These are phyloP conservation scores for Forsythia suspensa DNA, from an alignment of 257 asterid genomes.

Conservation along the genomic window DNA sequence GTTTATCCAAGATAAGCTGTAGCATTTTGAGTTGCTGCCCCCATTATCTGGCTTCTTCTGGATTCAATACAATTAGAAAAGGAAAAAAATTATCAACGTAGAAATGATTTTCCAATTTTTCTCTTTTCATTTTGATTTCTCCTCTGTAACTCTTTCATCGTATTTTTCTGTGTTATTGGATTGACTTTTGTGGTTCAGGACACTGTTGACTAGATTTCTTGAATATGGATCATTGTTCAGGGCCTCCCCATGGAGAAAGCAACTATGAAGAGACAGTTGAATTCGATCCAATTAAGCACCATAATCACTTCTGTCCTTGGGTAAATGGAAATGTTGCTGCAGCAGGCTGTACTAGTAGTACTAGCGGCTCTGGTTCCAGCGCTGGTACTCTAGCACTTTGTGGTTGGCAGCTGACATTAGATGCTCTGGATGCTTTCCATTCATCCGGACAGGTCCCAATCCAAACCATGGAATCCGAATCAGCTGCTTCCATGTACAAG, in stretches of 20 bases:
- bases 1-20: not conserved
- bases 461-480: constrained; percentile 93
- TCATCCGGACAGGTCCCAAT: constrained; percentile 78
- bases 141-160: not conserved
- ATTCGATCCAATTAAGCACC: constrained; percentile 93
- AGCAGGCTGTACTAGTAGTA: constrained; percentile 80
- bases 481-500: constrained; percentile 96
- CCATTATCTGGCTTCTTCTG: constrained; percentile 8
- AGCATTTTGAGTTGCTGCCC: not conserved
- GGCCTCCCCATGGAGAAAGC: constrained; percentile 93
- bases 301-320: constrained; percentile 96
- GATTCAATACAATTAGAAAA: not conserved
- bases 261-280: constrained; percentile 83
- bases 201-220: constrained; percentile 16
- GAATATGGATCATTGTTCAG: constrained; percentile 39
- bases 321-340: constrained; percentile 99
- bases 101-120: not conserved
- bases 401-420: constrained; percentile 98
- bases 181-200: not conserved
- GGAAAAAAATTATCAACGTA: not conserved
- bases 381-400: constrained; percentile 74
- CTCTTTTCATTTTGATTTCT: not conserved
- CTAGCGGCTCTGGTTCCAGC: constrained; percentile 70
- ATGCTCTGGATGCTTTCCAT: constrained; percentile 90
- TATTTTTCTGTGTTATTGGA: not conserved